These are phyloP conservation scores for Cystoisospora suis DNA, from an alignment of 169 alveolate species.

Conservation along the genomic window DNA sequence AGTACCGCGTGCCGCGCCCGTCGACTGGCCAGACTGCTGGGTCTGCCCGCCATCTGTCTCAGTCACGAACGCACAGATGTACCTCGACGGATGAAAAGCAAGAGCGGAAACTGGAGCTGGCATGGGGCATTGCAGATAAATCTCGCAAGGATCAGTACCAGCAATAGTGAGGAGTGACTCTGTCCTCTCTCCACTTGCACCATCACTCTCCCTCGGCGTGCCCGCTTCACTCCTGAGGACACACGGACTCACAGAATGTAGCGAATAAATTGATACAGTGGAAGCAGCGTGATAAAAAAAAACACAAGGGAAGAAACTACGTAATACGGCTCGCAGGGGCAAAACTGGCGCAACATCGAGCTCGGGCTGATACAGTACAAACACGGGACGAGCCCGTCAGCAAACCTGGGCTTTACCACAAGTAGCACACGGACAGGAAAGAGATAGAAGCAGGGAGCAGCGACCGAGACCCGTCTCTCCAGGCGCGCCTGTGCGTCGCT, in stretches of 20 bases:
- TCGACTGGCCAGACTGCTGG: neutral
- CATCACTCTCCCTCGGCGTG: too few relatives aligned
- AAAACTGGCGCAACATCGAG: too few relatives aligned
- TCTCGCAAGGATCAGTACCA: conserved; percentile 32
- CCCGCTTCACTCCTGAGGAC: too few relatives aligned
- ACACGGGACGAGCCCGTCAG: too few relatives aligned
- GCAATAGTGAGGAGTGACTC: neutral
- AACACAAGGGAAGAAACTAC: too few relatives aligned
- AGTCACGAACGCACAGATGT: conserved; percentile 31
- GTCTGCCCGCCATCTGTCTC: neutral
- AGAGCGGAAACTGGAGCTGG: neutral
- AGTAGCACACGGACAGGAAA: too few relatives aligned
- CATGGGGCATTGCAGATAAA: neutral
- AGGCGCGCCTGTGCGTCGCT: neutral
- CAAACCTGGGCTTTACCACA: too few relatives aligned
- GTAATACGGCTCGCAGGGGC: too few relatives aligned
- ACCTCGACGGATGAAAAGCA: conserved; percentile 25
- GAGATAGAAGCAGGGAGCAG: neutral
- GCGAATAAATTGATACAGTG: too few relatives aligned
- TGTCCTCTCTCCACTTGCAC: neutral
- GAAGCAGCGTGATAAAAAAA: too few relatives aligned
- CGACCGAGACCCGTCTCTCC: neutral
- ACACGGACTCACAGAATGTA: too few relatives aligned
- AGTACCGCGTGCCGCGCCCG: neutral
- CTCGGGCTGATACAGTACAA: too few relatives aligned